A percentile compares a stretch with the other conserved stretches of the same genome.
Evolutionary conservation across 176 grass and related monocot species (phyloP).

Genomic region (maize (Zea mays)): DNA sequence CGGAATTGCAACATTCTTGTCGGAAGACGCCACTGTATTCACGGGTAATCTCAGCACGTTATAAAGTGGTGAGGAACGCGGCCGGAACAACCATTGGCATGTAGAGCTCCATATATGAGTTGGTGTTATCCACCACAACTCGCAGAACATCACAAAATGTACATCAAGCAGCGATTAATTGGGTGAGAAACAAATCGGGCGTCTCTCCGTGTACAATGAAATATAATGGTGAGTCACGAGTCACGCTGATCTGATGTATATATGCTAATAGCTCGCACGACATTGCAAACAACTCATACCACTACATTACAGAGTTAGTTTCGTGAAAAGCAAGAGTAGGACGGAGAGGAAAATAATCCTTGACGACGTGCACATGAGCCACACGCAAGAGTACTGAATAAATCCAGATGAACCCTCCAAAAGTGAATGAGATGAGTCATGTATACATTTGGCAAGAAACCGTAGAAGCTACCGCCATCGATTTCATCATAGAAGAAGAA

Average conservation of each 20-base stretch:
- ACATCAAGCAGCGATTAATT: not conserved
- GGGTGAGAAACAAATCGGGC: not conserved
- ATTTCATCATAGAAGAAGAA: not conserved
- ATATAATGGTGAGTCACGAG: not conserved
- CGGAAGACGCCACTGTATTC: no score
- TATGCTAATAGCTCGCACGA: not conserved
- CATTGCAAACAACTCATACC: not conserved
- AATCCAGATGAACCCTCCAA: not conserved
- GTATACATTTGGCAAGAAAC: not conserved
- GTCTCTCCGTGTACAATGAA: not conserved
- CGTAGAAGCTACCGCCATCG: not conserved
- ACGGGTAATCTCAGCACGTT: no score
- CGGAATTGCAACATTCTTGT: no score
- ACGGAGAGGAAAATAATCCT: not conserved
- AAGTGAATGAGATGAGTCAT: conserved; percentile 21
- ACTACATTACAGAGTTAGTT: not conserved
- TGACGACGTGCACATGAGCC: not conserved
- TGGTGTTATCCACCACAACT: not conserved
- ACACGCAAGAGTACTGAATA: not conserved
- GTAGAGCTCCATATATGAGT: not conserved
- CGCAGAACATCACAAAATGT: not conserved
- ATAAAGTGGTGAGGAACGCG: not conserved
- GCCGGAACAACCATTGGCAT: not conserved
- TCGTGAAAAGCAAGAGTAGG: not conserved
- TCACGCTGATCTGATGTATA: not conserved